Percentiles rank a stretch among this genome's conserved stretches.
Evolutionary conservation across 371 early-diverging fungal species (phyloP).

Genomic region (Pancytospora philotis): DNA sequence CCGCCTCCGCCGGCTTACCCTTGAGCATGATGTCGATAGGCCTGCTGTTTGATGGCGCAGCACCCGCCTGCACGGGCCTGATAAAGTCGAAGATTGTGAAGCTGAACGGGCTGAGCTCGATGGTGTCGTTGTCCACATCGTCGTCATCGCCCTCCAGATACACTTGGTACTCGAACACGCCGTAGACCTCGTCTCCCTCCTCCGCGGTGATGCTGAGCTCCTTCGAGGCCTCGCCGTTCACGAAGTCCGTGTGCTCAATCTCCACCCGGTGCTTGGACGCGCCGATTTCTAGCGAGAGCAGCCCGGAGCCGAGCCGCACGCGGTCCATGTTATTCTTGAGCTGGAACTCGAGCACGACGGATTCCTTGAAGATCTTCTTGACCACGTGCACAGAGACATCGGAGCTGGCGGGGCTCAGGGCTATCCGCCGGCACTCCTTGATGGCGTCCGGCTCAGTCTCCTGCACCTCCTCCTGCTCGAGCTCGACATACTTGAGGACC

Average conservation of each 20-base stretch:
- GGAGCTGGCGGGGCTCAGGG: constrained; percentile 20
- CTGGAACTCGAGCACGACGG: constrained; percentile 23
- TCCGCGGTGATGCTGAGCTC: constrained; percentile 16
- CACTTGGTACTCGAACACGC: constrained; percentile 45
- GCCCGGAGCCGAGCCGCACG: too few species aligned
- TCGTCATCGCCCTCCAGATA: constrained; percentile 31
- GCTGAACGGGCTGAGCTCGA: constrained; percentile 36
- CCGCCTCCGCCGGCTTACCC: constrained; percentile 10
- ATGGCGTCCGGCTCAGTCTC: constrained; percentile 12
- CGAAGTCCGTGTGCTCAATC: not conserved
- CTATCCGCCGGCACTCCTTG: constrained; percentile 44
- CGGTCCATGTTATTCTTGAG: constrained; percentile 28
- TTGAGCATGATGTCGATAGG: constrained; percentile 15
- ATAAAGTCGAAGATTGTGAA: constrained; percentile 44
- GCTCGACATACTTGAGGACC: constrained; percentile 13
- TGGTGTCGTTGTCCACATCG: constrained; percentile 36
- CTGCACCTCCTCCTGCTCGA: constrained; percentile 4
- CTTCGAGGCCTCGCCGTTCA: not conserved
- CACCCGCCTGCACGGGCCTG: constrained; percentile 11
- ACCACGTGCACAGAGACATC: constrained; percentile 32
- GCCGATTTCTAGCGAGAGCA: constrained; percentile 20
- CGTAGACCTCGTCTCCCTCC: constrained; percentile 26
- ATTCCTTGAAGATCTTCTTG: constrained; percentile 28
- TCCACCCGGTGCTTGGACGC: not conserved
- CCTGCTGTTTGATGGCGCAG: not conserved